Base-by-base conservation (phyloP, 2,329 filamentous ascomycete genomes). In the Fusarium sp. region DNA sequence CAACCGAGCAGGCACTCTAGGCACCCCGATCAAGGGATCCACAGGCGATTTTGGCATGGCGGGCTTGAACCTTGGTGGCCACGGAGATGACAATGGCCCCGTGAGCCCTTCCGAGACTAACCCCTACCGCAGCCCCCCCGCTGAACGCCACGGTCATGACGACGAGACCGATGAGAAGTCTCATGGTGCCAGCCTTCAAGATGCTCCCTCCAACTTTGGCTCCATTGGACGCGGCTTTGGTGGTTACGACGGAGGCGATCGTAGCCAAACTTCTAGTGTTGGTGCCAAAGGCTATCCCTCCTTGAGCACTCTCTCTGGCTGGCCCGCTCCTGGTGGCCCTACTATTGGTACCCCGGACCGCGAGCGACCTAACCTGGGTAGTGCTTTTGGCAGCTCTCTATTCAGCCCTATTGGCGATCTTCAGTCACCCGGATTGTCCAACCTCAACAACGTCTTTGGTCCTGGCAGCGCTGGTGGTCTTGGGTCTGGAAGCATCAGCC, bases 81-180 rank as follows among this genome's bases (percentile, higher is more conserved):
- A 91, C 58, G 87, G 90, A 41, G 88, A 91, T 64, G 84, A 82
- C 50, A 87, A 87, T n/a, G 94, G 95, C 68, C 93, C 94, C 0
- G 90, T 94, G 80, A 98, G 96, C 81, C 97, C 97, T 13, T 97
- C 95, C 0, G 94, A 97, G 79, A 98, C 97, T 4, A 99, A 99
- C 80, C 97, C 97, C 2, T 99, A 97, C 81, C 94, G 95, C 74
- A 98, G 96, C 81, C 97, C 97, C 3, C 91, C 93, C 9, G 93
- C 92, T 41, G 93, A 95, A 30, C 91, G 91, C 52, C 91, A 93
- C 66, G 88, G 90, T 20, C 90, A 94, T 57, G 89, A 90, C 9
- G 87, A 88, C 54, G 89, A 93, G 52, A 84, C 86, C 7, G 79
- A 86, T 14, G 86, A 88, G 9, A 85, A 85, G 59, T 80, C 83